Percentiles rank a stretch among this genome's conserved stretches.
These are phyloP conservation scores for Sarocladiaceae sp. DNA, from an alignment of 2,329 filamentous ascomycete genomes.

Conservation along the genomic window DNA sequence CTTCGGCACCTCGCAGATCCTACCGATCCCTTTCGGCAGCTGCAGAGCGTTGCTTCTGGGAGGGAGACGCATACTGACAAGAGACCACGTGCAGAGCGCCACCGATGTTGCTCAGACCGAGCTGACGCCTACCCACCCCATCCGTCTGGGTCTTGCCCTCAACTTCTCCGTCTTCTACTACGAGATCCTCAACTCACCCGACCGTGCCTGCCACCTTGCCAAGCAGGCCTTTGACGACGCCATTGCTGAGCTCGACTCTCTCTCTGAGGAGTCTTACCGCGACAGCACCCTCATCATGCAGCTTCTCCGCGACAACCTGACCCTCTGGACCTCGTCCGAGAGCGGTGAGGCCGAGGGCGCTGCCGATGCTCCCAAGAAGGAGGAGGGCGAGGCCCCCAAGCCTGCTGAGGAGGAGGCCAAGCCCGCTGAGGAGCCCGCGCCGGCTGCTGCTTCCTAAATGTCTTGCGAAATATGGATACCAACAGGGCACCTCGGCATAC, in stretches of 20 bases:
- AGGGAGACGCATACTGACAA: neutral
- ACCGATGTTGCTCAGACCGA: slow-evolving; percentile 98
- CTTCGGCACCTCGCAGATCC: neutral
- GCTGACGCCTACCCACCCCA: slow-evolving; percentile 94
- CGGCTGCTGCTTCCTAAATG: slow-evolving; percentile 51
- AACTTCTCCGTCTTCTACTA: slow-evolving; percentile 99
- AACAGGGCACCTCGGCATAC: slow-evolving; percentile 30
- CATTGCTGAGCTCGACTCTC: slow-evolving; percentile 95
- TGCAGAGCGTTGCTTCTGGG: neutral
- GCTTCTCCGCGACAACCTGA: slow-evolving; percentile 95
- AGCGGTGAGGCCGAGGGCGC: slow-evolving; percentile 71
- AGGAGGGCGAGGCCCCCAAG: slow-evolving; percentile 47
- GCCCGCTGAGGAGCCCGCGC: slow-evolving; percentile 34
- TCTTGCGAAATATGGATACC: slow-evolving; percentile 26
- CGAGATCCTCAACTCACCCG: slow-evolving; percentile 97
- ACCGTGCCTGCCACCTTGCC: slow-evolving; percentile 95
- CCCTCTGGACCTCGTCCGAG: slow-evolving; percentile 95
- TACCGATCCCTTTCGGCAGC: neutral
- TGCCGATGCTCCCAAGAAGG: slow-evolving; percentile 55
- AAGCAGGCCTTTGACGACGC: slow-evolving; percentile 99
- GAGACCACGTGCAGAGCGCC: slow-evolving; percentile 61
- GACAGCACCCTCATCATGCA: slow-evolving; percentile 99
- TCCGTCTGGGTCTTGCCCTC: slow-evolving; percentile 92
- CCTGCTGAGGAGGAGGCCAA: slow-evolving; percentile 40
- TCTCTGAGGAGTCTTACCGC: slow-evolving; percentile 97